Conservation (phyloP, 2,329 filamentous ascomycete species). For the Diaporthe citri region DNA sequence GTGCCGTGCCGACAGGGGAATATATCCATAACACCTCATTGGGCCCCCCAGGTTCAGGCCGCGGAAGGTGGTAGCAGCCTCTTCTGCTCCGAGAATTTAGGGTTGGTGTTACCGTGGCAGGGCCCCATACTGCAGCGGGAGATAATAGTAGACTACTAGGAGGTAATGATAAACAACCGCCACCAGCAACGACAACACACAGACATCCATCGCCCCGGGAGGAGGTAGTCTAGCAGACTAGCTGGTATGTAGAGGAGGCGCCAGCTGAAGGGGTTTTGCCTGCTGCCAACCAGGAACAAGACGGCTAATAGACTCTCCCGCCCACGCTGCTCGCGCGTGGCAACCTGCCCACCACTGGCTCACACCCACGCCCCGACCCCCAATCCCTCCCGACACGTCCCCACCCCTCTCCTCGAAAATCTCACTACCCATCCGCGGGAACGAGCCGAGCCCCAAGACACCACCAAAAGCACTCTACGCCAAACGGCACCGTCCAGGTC, state of each 20-base stretch:
- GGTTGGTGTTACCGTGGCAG: constrained; percentile 18
- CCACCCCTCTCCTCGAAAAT: not conserved
- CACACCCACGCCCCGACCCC: not conserved
- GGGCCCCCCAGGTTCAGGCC: constrained; percentile 16
- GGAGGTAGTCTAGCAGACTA: not conserved
- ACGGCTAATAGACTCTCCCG: not conserved
- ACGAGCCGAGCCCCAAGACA: constrained; percentile 27
- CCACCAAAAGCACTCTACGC: too few relatives aligned
- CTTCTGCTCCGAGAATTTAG: not conserved
- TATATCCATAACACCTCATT: constrained; percentile 32
- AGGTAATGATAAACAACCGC: not conserved
- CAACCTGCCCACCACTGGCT: not conserved
- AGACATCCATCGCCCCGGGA: not conserved
- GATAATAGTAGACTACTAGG: constrained; percentile 3
- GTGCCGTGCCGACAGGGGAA: constrained; percentile 27
- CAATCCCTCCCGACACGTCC: not conserved
- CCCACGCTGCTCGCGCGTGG: constrained; percentile 20
- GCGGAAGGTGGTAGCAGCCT: constrained; percentile 26
- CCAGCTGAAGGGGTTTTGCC: constrained; percentile 17
- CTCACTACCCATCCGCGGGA: constrained; percentile 8
- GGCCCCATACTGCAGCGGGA: not conserved
- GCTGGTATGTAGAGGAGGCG: not conserved
- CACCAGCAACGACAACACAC: constrained; percentile 3
- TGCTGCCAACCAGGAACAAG: constrained; percentile 27
- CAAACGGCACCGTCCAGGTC: constrained; percentile 10